Percentiles rank a stretch among this genome's conserved stretches.
Conservation (phyloP, 2,329 filamentous ascomycete species). For the Cytospora piceicola region DNA sequence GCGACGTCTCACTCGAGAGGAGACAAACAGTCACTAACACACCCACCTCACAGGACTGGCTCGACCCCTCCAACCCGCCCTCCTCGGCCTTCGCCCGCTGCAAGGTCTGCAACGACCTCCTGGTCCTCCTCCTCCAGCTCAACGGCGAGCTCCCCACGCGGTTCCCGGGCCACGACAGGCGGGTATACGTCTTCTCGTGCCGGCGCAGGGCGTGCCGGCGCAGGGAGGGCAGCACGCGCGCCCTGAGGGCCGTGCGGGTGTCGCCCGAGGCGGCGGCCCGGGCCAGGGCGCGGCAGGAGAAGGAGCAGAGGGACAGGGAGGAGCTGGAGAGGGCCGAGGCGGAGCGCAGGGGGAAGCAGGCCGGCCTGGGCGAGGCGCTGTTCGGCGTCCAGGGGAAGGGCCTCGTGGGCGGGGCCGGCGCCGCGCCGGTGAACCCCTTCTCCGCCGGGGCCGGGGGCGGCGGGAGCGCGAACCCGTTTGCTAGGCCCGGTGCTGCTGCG, state of each 20-base stretch:
- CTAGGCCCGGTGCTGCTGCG: constrained; percentile 44
- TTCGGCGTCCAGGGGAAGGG: constrained; percentile 64
- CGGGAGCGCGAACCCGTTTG: constrained; percentile 68
- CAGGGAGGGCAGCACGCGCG: constrained; percentile 80
- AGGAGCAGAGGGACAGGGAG: constrained; percentile 41
- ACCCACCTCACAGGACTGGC: constrained; percentile 69
- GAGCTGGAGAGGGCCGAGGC: constrained; percentile 39
- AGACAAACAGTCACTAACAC: constrained; percentile 28
- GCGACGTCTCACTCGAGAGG: no score
- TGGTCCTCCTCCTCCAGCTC: constrained; percentile 86
- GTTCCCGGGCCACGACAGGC: constrained; percentile 84
- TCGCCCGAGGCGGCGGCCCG: constrained; percentile 45
- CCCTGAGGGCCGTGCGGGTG: constrained; percentile 69
- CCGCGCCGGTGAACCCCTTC: constrained; percentile 62
- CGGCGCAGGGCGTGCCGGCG: constrained; percentile 76
- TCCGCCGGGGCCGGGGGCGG: constrained; percentile 47
- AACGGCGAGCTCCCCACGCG: constrained; percentile 86
- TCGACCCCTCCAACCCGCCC: constrained; percentile 71
- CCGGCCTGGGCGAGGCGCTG: constrained; percentile 66
- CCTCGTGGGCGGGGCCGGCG: constrained; percentile 40
- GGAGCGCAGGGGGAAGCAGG: constrained; percentile 36
- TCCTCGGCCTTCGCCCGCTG: constrained; percentile 81
- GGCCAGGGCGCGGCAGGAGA: constrained; percentile 35
- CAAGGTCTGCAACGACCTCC: constrained; percentile 81
- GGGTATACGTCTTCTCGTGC: constrained; percentile 87